Percentiles rank a stretch among this genome's conserved stretches.
Evolutionary conservation across 2,329 filamentous ascomycete species (phyloP).

Genomic region (Epicoccum nigrum): DNA sequence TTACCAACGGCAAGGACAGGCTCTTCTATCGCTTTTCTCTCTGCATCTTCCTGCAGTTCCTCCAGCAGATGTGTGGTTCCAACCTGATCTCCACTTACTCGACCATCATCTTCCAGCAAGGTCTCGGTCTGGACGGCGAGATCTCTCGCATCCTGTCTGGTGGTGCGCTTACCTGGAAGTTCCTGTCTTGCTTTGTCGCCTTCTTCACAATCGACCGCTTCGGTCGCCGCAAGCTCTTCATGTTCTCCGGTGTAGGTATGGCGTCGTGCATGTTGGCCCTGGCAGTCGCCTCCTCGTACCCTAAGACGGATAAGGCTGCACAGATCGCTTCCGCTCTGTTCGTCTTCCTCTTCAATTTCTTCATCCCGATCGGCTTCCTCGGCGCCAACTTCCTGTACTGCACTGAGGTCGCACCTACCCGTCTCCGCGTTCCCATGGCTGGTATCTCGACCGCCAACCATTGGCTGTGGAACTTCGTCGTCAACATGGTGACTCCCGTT

Average conservation of each 20-base stretch:
- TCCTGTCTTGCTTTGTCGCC: constrained; percentile 64
- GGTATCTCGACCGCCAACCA: constrained; percentile 62
- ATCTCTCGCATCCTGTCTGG: constrained; percentile 68
- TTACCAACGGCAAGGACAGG: constrained; percentile 64
- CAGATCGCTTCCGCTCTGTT: constrained; percentile 62
- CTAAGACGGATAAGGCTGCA: constrained; percentile 53
- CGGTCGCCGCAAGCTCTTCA: constrained; percentile 65
- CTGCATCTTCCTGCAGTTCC: constrained; percentile 58
- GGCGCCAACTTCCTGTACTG: constrained; percentile 67
- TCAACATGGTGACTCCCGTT: constrained; percentile 43
- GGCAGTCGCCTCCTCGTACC: constrained; percentile 59
- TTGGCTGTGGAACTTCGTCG: constrained; percentile 54
- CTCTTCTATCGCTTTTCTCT: constrained; percentile 67
- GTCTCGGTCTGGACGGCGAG: constrained; percentile 52
- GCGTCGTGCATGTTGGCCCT: constrained; percentile 61
- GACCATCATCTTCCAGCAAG: constrained; percentile 51
- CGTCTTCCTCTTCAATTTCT: constrained; percentile 66
- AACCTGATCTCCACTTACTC: constrained; percentile 59
- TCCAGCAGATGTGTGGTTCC: constrained; percentile 59
- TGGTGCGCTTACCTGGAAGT: constrained; percentile 63
- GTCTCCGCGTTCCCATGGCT: constrained; percentile 61
- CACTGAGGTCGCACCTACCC: constrained; percentile 62
- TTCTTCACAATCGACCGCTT: constrained; percentile 75
- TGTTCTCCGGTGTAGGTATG: constrained; percentile 61
- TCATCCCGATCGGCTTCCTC: constrained; percentile 65